These are phyloP conservation scores for Aspergillaceae sp. DNA, from an alignment of 2,329 filamentous ascomycete genomes.

Conservation along the genomic window DNA sequence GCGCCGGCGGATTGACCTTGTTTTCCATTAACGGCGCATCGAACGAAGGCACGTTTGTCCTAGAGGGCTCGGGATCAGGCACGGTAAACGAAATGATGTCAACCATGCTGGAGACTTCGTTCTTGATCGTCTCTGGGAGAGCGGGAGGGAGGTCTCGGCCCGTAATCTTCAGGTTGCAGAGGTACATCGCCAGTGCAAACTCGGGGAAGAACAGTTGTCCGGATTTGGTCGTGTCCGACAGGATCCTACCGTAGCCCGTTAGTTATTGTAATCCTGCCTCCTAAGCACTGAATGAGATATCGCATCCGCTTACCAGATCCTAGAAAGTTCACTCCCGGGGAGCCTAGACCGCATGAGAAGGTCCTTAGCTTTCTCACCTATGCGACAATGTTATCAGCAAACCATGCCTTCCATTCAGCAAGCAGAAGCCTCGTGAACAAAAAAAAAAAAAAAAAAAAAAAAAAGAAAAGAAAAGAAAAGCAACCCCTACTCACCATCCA, in stretches of 20 bases:
- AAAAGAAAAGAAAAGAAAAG: neutral
- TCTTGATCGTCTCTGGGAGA: conserved; percentile 79
- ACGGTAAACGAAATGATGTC: conserved; percentile 97
- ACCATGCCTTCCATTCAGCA: neutral
- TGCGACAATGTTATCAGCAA: conserved; percentile 9
- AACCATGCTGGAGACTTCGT: conserved; percentile 98
- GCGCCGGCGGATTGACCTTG: conserved; percentile 41
- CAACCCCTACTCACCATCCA: conserved; percentile 53
- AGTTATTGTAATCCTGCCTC: neutral
- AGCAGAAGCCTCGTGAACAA: too few species aligned
- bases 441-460: too few species aligned
- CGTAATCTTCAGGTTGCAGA: conserved; percentile 88
- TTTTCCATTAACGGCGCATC: conserved; percentile 53
- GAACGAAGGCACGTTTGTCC: too few species aligned
- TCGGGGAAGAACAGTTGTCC: conserved; percentile 95
- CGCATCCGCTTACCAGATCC: conserved; percentile 64
- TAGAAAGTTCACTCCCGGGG: conserved; percentile 75
- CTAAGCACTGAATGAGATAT: conserved; percentile 3
- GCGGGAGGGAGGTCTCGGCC: conserved; percentile 67
- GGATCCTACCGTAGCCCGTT: conserved; percentile 50
- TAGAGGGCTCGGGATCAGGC: conserved; percentile 36
- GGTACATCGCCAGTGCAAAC: conserved; percentile 95
- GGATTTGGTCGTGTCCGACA: conserved; percentile 92
- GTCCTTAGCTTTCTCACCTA: conserved; percentile 77
- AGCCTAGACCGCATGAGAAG: conserved; percentile 81